Conservation (phyloP, 2,329 filamentous ascomycete species). For the Diaporthe sp. region DNA sequence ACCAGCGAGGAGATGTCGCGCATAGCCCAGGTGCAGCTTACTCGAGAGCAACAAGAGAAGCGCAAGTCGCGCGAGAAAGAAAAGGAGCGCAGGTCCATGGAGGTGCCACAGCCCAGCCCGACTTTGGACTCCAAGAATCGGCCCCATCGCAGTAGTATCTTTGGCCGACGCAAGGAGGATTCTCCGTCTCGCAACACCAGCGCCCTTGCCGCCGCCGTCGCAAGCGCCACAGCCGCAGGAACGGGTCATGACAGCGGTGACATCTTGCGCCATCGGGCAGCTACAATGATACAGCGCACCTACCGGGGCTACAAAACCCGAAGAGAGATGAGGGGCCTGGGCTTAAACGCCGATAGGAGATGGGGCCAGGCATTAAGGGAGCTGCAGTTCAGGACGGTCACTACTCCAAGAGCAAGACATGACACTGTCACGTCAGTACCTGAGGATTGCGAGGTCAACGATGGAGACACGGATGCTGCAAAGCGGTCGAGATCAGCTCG, state of each 20-base stretch:
- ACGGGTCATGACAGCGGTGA: conserved; percentile 37
- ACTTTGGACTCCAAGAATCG: not conserved
- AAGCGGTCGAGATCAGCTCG: conserved; percentile 56
- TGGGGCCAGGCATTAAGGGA: conserved; percentile 76
- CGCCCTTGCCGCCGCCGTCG: conserved; percentile 18
- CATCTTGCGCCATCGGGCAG: conserved; percentile 54
- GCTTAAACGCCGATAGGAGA: conserved; percentile 74
- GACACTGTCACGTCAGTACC: conserved; percentile 20
- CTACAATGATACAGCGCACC: conserved; percentile 72
- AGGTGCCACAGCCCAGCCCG: conserved; percentile 16
- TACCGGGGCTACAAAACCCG: conserved; percentile 82
- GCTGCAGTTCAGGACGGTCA: conserved; percentile 63
- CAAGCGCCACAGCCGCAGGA: conserved; percentile 20
- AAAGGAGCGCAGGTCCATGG: conserved; percentile 45
- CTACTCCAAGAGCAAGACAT: conserved; percentile 53
- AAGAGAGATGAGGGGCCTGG: conserved; percentile 75
- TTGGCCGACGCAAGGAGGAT: conserved; percentile 28
- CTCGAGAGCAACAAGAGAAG: conserved; percentile 56
- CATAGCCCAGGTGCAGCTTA: conserved; percentile 60
- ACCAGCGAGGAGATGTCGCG: conserved; percentile 57
- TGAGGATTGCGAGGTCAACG: conserved; percentile 27
- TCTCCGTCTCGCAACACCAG: conserved; percentile 26
- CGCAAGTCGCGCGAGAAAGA: conserved; percentile 52
- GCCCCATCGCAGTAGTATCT: conserved; percentile 39
- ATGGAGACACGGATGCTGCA: conserved; percentile 31